Conservation (phyloP, 169 alveolate species). For the Plasmodium berghei region DNA sequence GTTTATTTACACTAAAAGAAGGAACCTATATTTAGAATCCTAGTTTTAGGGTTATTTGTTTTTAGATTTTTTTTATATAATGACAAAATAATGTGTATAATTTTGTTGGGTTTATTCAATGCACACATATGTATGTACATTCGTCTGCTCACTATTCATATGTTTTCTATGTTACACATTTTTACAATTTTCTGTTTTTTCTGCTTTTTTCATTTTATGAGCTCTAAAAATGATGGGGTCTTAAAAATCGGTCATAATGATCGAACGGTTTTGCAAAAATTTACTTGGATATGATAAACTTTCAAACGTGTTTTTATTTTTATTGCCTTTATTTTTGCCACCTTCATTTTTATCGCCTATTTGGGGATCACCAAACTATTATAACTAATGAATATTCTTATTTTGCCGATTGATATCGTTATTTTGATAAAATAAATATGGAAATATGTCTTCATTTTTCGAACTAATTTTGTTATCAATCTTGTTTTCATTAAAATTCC, state of each 20-base stretch:
- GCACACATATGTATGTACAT: no score
- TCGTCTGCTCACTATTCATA: no score
- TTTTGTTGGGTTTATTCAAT: no score
- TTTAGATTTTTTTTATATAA: no score
- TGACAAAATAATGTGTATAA: no score
- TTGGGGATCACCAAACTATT: not conserved
- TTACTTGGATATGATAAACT: not conserved
- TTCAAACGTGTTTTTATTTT: not conserved
- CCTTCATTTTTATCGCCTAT: not conserved
- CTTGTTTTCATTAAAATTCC: not conserved
- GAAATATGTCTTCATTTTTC: slow-evolving; percentile 14
- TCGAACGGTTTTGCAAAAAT: not conserved
- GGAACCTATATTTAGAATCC: no score
- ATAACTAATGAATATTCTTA: not conserved
- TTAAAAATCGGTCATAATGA: not conserved
- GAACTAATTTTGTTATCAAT: not conserved
- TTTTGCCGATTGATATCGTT: not conserved
- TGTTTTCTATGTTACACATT: no score
- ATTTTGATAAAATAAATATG: slow-evolving; percentile 15
- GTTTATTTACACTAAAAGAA: no score
- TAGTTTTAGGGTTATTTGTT: no score
- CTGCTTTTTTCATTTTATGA: no score
- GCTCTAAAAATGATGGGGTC: no score
- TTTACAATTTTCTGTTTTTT: no score
- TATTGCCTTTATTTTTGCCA: not conserved